These are phyloP conservation scores for Cucumis variabilis DNA, from an alignment of 331 rosid genomes.

Conservation along the genomic window DNA sequence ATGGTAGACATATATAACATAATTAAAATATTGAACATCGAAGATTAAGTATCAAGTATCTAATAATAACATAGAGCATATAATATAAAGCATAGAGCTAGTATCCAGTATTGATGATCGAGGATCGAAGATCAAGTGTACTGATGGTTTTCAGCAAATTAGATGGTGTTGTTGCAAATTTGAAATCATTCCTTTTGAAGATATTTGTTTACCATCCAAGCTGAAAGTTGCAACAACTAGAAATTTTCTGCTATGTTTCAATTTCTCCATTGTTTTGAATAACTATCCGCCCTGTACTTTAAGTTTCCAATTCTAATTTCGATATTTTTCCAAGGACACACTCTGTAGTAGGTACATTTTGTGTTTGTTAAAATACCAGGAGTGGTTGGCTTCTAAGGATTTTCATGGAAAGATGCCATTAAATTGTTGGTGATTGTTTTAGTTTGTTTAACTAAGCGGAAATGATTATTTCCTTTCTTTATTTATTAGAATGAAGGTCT, in stretches of 20 bases:
- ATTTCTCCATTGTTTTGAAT: not conserved
- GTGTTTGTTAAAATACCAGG: no score
- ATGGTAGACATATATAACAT: no score
- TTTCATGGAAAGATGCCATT: not conserved
- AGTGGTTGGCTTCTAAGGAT: not conserved
- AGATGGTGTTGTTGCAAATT: not conserved
- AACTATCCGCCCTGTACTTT: not conserved
- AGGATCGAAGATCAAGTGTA: no score
- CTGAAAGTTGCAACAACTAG: not conserved
- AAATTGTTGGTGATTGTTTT: conserved; percentile 6
- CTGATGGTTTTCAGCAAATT: not conserved
- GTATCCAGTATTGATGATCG: no score
- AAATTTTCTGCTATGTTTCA: not conserved
- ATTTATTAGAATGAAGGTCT: not conserved
- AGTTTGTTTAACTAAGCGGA: not conserved
- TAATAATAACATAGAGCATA: no score
- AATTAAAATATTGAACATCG: no score
- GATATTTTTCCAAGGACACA: not conserved
- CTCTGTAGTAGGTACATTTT: not conserved
- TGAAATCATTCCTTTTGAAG: not conserved
- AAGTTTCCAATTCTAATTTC: not conserved
- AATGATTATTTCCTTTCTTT: not conserved
- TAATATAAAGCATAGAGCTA: no score
- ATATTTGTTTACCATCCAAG: conserved; percentile 1
- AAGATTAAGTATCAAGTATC: no score